Conservation (phyloP, 352 stramenopile genomes). For the Phytophthora chlamydospora region DNA sequence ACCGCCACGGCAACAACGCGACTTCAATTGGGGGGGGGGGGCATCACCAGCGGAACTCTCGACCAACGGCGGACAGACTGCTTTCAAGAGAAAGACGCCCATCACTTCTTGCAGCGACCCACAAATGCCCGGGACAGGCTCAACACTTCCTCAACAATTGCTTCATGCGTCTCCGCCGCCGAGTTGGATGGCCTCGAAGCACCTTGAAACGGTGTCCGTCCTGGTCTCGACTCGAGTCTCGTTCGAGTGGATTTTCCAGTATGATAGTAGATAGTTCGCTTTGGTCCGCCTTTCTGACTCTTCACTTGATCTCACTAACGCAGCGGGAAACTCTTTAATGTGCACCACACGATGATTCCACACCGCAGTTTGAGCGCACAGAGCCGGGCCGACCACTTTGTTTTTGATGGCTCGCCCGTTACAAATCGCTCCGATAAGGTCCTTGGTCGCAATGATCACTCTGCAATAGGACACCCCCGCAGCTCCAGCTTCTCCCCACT, state of each 20-base stretch:
- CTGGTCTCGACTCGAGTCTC: constrained; percentile 12
- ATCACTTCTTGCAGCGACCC: neutral
- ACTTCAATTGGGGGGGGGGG: too few species aligned
- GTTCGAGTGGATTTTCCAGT: constrained; percentile 32
- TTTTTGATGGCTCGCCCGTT: constrained; percentile 23
- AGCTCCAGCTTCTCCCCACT: neutral
- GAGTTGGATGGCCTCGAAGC: constrained; percentile 9
- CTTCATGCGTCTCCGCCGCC: neutral
- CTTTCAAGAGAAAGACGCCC: constrained; percentile 2
- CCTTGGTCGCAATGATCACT: constrained; percentile 19
- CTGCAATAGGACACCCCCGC: constrained; percentile 16
- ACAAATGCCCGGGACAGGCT: constrained; percentile 18
- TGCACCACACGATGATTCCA: constrained; percentile 12
- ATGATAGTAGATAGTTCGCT: constrained; percentile 12
- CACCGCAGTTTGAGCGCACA: neutral
- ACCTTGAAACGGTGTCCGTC: constrained; percentile 15
- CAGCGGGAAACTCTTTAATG: constrained; percentile 5
- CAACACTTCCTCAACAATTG: constrained; percentile 2
- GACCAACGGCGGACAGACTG: neutral
- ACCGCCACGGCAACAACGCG: too few species aligned
- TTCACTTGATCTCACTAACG: constrained; percentile 7
- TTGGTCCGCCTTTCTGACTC: constrained; percentile 13
- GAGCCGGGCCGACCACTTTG: neutral
- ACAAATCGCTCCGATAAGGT: constrained; percentile 25
- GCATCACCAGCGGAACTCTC: too few species aligned